A percentile compares a stretch with the other conserved stretches of the same genome.
Evolutionary conservation across 2,329 filamentous ascomycete species (phyloP).

Genomic region (Paracorniculantispora psalliotae): DNA sequence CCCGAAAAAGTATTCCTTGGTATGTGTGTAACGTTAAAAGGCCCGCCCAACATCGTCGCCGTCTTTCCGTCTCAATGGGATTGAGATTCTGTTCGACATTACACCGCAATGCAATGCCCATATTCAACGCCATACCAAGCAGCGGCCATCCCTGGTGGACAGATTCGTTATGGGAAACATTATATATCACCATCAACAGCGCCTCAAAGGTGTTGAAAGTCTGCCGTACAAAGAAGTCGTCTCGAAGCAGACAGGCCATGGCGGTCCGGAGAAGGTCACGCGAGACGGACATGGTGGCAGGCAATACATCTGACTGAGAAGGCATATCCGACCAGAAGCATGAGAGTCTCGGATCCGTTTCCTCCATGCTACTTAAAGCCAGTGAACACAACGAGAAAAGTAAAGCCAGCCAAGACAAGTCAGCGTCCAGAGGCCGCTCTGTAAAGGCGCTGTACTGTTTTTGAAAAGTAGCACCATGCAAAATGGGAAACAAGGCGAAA

Average conservation of each 20-base stretch:
- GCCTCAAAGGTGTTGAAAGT: neutral
- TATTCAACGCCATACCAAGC: slow-evolving; percentile 18
- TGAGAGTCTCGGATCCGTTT: neutral
- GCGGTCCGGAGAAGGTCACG: neutral
- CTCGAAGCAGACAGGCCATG: neutral
- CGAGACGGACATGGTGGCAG: neutral
- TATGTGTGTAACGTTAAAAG: slow-evolving; percentile 17
- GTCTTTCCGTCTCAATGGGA: slow-evolving; percentile 15
- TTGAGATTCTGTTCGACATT: slow-evolving; percentile 2
- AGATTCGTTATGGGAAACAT: slow-evolving; percentile 14
- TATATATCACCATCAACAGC: slow-evolving; percentile 12
- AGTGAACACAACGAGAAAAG: neutral
- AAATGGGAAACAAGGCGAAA: slow-evolving; percentile 16
- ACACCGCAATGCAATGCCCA: slow-evolving; percentile 15
- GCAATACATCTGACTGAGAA: too few species aligned
- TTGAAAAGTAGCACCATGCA: neutral
- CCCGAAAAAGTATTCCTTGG: slow-evolving; percentile 17
- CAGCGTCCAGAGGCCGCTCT: neutral
- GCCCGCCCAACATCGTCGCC: slow-evolving; percentile 19
- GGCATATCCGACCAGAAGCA: neutral
- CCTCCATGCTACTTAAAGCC: neutral
- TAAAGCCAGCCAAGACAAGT: neutral
- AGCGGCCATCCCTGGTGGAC: slow-evolving; percentile 17
- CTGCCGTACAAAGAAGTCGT: neutral
- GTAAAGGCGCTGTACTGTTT: neutral